Evolutionary conservation across 2,329 filamentous ascomycete genomes (phyloP).

Genomic region (Huntiella moniliformis): DNA sequence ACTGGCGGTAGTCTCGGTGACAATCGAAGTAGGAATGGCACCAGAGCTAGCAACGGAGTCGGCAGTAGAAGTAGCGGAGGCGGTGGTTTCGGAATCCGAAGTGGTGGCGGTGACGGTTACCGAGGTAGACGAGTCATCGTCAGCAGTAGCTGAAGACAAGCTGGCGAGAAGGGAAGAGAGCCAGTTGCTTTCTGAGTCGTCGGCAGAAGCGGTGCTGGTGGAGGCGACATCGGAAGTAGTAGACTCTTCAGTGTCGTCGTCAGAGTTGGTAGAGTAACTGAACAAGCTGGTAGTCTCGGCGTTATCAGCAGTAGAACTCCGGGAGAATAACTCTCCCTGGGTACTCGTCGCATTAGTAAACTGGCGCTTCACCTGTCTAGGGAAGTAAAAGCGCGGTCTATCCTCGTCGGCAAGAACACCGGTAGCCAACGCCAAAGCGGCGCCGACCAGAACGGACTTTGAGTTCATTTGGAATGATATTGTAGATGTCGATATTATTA

Average conservation of each 20-base stretch:
- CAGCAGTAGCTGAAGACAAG: background rate
- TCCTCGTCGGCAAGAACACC: slow-evolving; percentile 26
- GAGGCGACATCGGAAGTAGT: background rate
- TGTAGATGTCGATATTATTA: no score
- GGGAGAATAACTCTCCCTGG: slow-evolving; percentile 14
- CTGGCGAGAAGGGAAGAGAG: background rate
- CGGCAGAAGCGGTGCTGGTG: background rate
- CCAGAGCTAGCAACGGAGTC: background rate
- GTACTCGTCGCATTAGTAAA: slow-evolving; percentile 26
- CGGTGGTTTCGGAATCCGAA: background rate
- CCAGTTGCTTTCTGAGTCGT: background rate
- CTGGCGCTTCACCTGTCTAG: slow-evolving; percentile 35
- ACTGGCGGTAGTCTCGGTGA: slow-evolving; percentile 1
- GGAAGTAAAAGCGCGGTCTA: slow-evolving; percentile 37
- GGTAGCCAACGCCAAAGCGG: slow-evolving; percentile 29
- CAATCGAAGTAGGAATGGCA: slow-evolving; percentile 1
- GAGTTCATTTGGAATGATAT: slow-evolving; percentile 27
- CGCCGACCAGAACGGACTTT: slow-evolving; percentile 25
- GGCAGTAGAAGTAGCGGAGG: slow-evolving; percentile 12
- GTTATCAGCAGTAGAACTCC: background rate
- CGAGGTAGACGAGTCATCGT: background rate
- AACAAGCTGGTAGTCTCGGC: background rate
- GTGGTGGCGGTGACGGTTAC: background rate
- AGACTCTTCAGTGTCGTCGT: background rate
- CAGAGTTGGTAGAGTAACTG: background rate